Evolutionary conservation across 805 yeast genomes (phyloP), one percentile per base, ranked within the genome.

Genomic region (Cyberlindnera suaveolens): DNA sequence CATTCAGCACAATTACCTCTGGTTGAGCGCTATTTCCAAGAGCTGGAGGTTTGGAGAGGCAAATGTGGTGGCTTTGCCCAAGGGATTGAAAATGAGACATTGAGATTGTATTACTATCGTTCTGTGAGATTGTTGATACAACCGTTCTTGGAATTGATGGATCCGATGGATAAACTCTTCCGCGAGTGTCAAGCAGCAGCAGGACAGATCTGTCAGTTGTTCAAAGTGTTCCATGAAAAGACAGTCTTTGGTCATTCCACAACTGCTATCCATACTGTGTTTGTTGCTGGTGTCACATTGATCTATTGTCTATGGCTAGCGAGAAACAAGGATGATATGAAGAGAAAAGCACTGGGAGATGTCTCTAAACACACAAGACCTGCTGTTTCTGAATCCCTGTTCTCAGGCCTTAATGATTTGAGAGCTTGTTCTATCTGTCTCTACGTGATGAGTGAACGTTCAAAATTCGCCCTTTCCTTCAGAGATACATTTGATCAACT

Each of bases 141-240:
- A 54, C 87, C 87, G 10, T 80, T 76, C 56, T 55, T 80, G 44
- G 85, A 79, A 52, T 60, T 78, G 6, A 60, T 80, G 51, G 77
- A 76, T 45, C 85, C 85, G 5, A 76, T 74, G 52, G 80, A 78
- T 56, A 66, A 75, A 38, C 61, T 80, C 27, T 79, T 80, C 56
- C 67, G 72, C 41, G 84, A 80, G 58, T 80, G 86, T 57, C 85
- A 80, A 54, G 81, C 82, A 2, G 85, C 84, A 19, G 84, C 85
- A 1, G 86, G 85, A 23, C 82, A 78, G 56, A 75, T 80, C 33
- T 79, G 85, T 54, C 83, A 77, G 50, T 64, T 79, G 20, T 77
- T 78, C 56, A 77, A 79, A 49, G 78, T 74, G 13, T 79, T 77
- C 56, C 83, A 78, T 58, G 80, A 78, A 53, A 76, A 73, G 51